Evolutionary conservation across 768 basidiomycete species (phyloP).

Genomic region (Psilocybe tampanensis): DNA sequence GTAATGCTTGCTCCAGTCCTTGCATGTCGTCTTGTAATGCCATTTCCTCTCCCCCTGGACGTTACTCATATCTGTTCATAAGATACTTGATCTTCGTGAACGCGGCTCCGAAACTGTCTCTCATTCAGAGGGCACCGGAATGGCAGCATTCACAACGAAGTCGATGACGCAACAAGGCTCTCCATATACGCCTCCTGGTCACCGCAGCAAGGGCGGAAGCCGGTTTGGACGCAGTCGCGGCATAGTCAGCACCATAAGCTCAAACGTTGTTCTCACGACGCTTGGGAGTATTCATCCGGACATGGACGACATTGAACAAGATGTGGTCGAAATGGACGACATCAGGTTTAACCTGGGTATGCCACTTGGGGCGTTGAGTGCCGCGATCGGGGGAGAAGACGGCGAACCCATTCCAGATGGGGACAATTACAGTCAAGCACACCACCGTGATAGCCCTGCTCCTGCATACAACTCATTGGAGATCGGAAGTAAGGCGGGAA

Average conservation of each 20-base stretch:
- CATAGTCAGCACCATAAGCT: constrained; percentile 54
- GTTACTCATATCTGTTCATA: neutral
- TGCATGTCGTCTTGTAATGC: constrained; percentile 71
- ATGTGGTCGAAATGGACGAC: constrained; percentile 60
- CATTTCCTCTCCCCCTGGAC: neutral
- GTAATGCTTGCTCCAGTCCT: constrained; percentile 83
- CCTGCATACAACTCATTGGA: constrained; percentile 58
- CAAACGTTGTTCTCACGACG: constrained; percentile 65
- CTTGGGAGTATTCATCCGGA: constrained; percentile 61
- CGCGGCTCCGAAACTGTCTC: constrained; percentile 79
- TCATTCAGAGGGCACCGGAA: constrained; percentile 73
- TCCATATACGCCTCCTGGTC: constrained; percentile 53
- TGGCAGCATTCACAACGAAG: constrained; percentile 68
- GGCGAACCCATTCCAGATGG: constrained; percentile 51
- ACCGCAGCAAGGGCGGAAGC: constrained; percentile 43
- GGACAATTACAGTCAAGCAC: constrained; percentile 41
- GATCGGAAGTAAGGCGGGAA: constrained; percentile 38
- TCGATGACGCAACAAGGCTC: constrained; percentile 57
- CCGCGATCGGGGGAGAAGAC: constrained; percentile 54
- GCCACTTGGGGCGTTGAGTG: constrained; percentile 48
- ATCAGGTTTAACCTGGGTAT: constrained; percentile 57
- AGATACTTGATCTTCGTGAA: constrained; percentile 84
- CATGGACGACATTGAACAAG: constrained; percentile 51
- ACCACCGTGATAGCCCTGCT: constrained; percentile 47
- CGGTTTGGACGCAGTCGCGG: constrained; percentile 43